Percentiles rank a stretch among this genome's conserved stretches.
Conservation (phyloP, 2,329 filamentous ascomycete species). For the Myrmaecium sp. region DNA sequence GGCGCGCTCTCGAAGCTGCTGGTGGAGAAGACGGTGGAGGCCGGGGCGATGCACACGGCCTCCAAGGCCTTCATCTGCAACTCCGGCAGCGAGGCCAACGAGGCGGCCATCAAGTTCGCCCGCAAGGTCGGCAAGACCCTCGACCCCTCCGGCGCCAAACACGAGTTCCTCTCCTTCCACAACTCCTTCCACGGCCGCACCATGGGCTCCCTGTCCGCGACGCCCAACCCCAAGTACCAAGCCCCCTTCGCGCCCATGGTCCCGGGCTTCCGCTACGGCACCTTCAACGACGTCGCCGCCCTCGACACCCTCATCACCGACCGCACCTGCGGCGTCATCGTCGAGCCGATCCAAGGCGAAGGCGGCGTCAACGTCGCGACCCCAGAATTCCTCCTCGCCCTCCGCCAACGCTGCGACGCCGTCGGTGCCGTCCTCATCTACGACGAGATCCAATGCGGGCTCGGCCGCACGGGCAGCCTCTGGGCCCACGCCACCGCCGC, state of each 20-base stretch:
- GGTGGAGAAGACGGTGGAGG: conserved; percentile 61
- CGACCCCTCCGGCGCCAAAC: conserved; percentile 55
- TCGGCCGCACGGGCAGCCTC: conserved; percentile 69
- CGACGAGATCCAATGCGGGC: conserved; percentile 93
- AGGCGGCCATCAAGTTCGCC: conserved; percentile 93
- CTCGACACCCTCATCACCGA: conserved; percentile 63
- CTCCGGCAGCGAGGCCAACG: conserved; percentile 91
- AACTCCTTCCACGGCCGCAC: conserved; percentile 92
- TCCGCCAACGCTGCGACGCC: conserved; percentile 70
- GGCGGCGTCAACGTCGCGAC: conserved; percentile 77
- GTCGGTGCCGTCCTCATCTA: conserved; percentile 83
- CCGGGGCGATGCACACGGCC: conserved; percentile 68
- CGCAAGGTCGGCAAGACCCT: conserved; percentile 71
- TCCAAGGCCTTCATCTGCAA: conserved; percentile 83
- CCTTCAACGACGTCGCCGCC: conserved; percentile 62
- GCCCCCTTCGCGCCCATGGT: conserved; percentile 89
- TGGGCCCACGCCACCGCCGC: conserved; percentile 66
- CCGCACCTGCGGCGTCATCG: conserved; percentile 80
- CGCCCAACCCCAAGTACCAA: conserved; percentile 96
- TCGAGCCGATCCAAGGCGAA: conserved; percentile 96
- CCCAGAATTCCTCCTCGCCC: conserved; percentile 64
- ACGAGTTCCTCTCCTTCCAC: conserved; percentile 78
- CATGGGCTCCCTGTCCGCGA: conserved; percentile 89
- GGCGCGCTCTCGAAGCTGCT: conserved; percentile 74
- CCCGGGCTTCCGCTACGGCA: conserved; percentile 76